Evolutionary conservation across 179 eudicot genomes (phyloP).

Genomic region (Vitellaria paradoxa): DNA sequence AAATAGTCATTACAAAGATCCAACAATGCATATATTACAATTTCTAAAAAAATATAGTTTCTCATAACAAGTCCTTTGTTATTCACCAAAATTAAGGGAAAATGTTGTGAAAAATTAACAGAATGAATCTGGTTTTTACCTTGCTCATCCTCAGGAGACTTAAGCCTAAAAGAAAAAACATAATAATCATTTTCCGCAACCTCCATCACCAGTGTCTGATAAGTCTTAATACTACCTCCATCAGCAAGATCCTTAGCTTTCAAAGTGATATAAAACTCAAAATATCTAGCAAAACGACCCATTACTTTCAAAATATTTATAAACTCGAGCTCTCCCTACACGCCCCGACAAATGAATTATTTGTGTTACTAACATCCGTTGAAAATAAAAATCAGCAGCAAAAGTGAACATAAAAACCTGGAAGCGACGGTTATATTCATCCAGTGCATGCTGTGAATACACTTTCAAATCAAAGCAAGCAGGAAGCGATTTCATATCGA

Average conservation of each 20-base stretch:
- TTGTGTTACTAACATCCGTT: no score
- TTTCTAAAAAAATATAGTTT: no score
- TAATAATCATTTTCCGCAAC: background rate
- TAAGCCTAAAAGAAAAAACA: background rate
- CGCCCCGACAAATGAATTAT: no score
- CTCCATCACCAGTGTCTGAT: background rate
- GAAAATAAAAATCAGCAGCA: background rate
- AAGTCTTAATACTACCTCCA: background rate
- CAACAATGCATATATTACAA: no score
- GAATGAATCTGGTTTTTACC: background rate
- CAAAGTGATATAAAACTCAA: no score
- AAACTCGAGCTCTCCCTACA: background rate
- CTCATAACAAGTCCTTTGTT: background rate
- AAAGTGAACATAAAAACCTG: background rate
- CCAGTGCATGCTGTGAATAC: background rate
- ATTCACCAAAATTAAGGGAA: background rate
- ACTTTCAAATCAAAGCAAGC: background rate
- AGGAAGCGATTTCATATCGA: background rate
- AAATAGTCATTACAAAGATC: background rate
- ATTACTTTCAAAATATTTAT: conserved; percentile 4
- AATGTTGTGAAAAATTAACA: background rate
- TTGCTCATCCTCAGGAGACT: background rate
- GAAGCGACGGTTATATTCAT: background rate
- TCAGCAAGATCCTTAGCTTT: conserved; percentile 8
- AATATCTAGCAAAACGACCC: background rate